These are phyloP conservation scores for Acanthamoeba lenticulata DNA, from an alignment of 208 protist genomes.

Conservation along the genomic window DNA sequence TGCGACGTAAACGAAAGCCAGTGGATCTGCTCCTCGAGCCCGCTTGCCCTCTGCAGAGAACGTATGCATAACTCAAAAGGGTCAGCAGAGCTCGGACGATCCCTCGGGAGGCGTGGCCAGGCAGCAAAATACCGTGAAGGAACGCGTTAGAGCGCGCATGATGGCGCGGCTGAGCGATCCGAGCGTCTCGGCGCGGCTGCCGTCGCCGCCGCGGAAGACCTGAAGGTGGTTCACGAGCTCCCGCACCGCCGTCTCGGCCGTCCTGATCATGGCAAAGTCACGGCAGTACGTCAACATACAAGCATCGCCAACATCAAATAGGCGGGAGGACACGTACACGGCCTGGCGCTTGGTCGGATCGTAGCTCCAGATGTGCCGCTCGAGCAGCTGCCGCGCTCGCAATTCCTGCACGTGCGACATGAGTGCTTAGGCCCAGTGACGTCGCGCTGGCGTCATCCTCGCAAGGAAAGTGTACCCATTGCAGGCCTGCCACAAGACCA, in stretches of 20 bases:
- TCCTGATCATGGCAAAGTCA: background rate
- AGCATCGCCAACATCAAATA: background rate
- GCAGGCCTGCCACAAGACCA: too few species aligned
- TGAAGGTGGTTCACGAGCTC: background rate
- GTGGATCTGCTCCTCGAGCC: background rate
- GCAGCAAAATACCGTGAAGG: background rate
- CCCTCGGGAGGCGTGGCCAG: background rate
- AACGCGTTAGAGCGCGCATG: background rate
- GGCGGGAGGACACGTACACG: background rate
- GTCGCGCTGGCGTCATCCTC: too few species aligned
- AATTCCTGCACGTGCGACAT: background rate
- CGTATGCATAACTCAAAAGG: too few species aligned
- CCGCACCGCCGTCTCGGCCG: background rate
- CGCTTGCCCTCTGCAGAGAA: constrained; percentile 12
- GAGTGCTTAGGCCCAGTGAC: background rate
- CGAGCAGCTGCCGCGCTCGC: background rate
- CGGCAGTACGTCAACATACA: background rate
- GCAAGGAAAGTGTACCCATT: too few species aligned
- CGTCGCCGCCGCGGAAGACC: background rate
- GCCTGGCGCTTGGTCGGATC: background rate
- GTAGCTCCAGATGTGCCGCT: background rate
- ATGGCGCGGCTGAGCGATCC: background rate
- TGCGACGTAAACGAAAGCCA: constrained; percentile 11
- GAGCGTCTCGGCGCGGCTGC: background rate
- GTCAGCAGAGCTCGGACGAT: too few species aligned